phyloP scores from a whole-genome alignment of 73 alveolate genomes.

The Paramecium sonneborni region DNA sequence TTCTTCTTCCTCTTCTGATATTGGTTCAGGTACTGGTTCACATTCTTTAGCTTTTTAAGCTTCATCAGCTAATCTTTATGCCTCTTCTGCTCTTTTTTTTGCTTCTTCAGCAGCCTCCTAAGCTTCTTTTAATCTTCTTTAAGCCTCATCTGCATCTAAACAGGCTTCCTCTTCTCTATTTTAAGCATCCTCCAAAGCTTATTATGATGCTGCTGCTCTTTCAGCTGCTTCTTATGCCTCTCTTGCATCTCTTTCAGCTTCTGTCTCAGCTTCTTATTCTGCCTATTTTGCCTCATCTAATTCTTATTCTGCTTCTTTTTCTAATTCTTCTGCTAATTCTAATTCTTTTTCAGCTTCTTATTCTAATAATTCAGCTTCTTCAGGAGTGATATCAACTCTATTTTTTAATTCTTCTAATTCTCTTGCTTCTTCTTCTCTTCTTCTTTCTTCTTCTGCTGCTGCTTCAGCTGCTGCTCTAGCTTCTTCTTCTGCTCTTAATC shows the following conservation, averaged over 20 bases:
- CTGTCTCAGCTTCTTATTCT: neutral
- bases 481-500: conserved; percentile 24
- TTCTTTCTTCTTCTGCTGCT: conserved; percentile 39
- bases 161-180: neutral
- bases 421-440: conserved; percentile 36
- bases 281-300: neutral
- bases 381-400: conserved; percentile 2
- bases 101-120: conserved; percentile 20
- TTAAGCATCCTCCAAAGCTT: neutral
- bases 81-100: conserved; percentile 4
- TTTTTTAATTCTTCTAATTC: neutral
- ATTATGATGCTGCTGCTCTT: neutral
- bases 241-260: conserved; percentile 16
- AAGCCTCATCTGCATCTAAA: neutral
- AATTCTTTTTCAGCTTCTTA: neutral
- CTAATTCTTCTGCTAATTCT: neutral
- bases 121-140: conserved; percentile 37
- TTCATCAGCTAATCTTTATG: conserved; percentile 19
- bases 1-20: neutral
- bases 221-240: conserved; percentile 17
- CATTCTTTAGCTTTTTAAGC: neutral
- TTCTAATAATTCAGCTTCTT: conserved; percentile 27
- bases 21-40: conserved; percentile 24
- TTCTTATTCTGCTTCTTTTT: neutral
- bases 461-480: conserved; percentile 48